Conservation (phyloP, 176 grass and related monocot species). For the Cenchrus americanus region DNA sequence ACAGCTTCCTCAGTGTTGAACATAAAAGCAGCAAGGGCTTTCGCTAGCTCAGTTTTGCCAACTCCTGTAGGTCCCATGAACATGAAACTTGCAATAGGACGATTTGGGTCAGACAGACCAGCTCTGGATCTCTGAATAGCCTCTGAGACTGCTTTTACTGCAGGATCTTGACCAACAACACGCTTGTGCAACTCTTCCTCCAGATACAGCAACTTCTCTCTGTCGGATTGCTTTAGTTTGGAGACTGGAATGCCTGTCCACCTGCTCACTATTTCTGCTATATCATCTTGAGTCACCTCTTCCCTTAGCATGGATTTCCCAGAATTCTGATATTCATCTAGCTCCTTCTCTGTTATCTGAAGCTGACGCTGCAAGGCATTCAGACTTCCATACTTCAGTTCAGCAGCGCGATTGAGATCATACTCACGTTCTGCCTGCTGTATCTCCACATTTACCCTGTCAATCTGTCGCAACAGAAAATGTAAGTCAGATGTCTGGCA, state of each 20-base stretch:
- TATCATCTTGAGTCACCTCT: constrained; percentile 96
- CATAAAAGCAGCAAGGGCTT: constrained; percentile 93
- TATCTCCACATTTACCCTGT: constrained; percentile 97
- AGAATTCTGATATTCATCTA: constrained; percentile 90
- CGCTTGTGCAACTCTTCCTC: constrained; percentile 97
- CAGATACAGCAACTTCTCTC: constrained; percentile 86
- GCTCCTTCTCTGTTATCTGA: constrained; percentile 77
- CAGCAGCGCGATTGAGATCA: constrained; percentile 96
- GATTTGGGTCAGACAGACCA: constrained; percentile 92
- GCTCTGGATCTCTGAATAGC: constrained; percentile 99
- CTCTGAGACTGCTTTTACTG: constrained; percentile 89
- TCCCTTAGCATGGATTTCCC: constrained; percentile 99
- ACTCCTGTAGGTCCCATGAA: constrained; percentile 99
- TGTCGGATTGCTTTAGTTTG: constrained; percentile 94
- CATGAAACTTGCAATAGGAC: constrained; percentile 99
- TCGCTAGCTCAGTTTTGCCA: constrained; percentile 96
- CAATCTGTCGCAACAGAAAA: constrained; percentile 73
- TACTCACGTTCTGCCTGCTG: constrained; percentile 97
- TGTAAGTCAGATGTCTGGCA: constrained; percentile 29
- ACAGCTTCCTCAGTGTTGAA: constrained; percentile 99
- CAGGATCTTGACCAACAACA: constrained; percentile 94
- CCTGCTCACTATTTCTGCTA: constrained; percentile 96
- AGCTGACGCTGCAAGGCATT: constrained; percentile 96
- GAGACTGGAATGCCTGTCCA: constrained; percentile 98
- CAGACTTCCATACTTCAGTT: constrained; percentile 96